Evolutionary conservation across 2,329 filamentous ascomycete genomes (phyloP).

Genomic region (Apiospora sp.): DNA sequence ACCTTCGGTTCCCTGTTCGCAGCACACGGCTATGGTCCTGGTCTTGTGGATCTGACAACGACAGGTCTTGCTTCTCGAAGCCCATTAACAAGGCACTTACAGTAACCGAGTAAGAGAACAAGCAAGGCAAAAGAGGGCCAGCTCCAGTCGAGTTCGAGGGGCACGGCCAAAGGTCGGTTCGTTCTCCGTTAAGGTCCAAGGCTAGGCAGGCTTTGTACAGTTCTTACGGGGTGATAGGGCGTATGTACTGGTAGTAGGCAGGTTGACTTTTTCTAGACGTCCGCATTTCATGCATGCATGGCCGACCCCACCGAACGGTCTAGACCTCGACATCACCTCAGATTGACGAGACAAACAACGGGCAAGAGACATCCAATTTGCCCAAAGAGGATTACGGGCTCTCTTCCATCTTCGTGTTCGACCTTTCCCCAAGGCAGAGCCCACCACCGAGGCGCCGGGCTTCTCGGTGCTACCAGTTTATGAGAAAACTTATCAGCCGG

Average conservation of each 20-base stretch:
- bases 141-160: not conserved
- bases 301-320: slow-evolving; percentile 26
- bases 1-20: not conserved
- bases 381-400: slow-evolving; percentile 21
- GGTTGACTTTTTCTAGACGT: slow-evolving; percentile 18
- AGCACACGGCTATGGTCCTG: not conserved
- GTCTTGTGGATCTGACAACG: not conserved
- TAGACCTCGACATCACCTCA: slow-evolving; percentile 24
- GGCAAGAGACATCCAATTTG: slow-evolving; percentile 17
- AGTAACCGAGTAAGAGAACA: not conserved
- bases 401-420: not conserved
- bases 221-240: not conserved
- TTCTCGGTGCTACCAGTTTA: not conserved
- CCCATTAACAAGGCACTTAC: not conserved
- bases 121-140: not conserved
- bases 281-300: slow-evolving; percentile 27
- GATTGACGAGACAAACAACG: slow-evolving; percentile 19
- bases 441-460: slow-evolving; percentile 1
- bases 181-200: not conserved
- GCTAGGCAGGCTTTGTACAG: not conserved
- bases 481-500: not conserved
- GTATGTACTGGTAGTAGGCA: not conserved
- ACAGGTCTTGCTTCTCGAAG: not conserved
- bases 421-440: not conserved
- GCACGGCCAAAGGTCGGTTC: not conserved